A percentile compares a stretch with the other conserved stretches of the same genome.
Evolutionary conservation across 345 rosid species (phyloP).

Genomic region (Syzygium aromaticum): DNA sequence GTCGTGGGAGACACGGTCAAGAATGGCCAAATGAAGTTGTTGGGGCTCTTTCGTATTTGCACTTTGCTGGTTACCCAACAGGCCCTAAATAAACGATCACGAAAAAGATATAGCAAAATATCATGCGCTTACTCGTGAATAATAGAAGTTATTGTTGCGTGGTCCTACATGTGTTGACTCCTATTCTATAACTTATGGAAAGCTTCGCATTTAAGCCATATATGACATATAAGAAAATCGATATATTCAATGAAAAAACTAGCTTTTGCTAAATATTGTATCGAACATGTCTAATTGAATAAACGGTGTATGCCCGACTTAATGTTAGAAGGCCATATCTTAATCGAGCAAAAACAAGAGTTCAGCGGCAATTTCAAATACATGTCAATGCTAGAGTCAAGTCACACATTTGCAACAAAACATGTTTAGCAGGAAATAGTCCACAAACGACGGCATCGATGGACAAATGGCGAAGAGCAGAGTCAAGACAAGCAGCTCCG

Average conservation of each 20-base stretch:
- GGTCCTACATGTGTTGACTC: background rate
- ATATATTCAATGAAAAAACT: background rate
- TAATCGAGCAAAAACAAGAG: background rate
- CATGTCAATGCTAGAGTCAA: no score
- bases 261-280: background rate
- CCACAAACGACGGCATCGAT: background rate
- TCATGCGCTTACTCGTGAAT: no score
- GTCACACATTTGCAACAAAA: background rate
- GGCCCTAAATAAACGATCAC: no score
- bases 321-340: background rate
- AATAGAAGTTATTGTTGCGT: background rate
- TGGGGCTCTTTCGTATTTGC: background rate
- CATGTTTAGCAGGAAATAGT: background rate
- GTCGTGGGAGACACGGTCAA: background rate
- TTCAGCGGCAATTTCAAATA: background rate
- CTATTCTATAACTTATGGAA: no score
- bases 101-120: no score
- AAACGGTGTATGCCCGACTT: background rate
- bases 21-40: background rate
- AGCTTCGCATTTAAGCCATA: background rate
- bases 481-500: rapidly evolving
- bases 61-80: background rate
- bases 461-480: background rate
- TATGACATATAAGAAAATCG: background rate
- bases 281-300: background rate